Evolutionary conservation across 2,329 filamentous ascomycete genomes (phyloP), one percentile per base, ranked within the genome.

Genomic region (Fusarium mundagurra): DNA sequence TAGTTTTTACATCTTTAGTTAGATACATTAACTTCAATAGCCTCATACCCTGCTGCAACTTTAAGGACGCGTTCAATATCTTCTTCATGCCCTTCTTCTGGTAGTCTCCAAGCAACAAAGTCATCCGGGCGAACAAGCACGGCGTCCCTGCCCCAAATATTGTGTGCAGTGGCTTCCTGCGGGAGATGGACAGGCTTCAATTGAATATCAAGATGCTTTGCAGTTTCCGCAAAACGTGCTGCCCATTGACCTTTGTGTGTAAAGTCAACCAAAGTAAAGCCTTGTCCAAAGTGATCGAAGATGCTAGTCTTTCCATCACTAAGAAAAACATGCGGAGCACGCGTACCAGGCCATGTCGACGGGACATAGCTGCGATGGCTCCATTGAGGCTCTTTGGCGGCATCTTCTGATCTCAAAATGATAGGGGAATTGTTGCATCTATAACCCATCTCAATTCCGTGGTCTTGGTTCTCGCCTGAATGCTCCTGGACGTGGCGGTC

Each of bases 21-120:
- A n/a, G n/a, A n/a, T n/a, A n/a, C n/a, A n/a, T n/a, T n/a, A 12
- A 12, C 43, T 6, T 45, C 24, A 8, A 3, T 0, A 0, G 24
- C 43, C 43, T 45, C 17, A 6, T 12, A 27, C 17, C 43, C 43
- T 0, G 43, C 43, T 27, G 24, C 24, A 2, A 45, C 43, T 20
- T 8, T 20, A 7, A 45, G 24, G 6, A 45, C 10, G 43, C 7
- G 10, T 12, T 45, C 24, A 3, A 27, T 45, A 2, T 45, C 24
- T 45, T 45, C 24, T 17, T 5, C 24, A 2, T 18, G 7, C 13
- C 24, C 24, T 27, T 6, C 9, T 27, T 27, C 43, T 18, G 24
- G 17, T 22, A 17, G 8, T 20, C 17, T 27, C 43, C 43, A 45
- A 6, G 43, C 24, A 45, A 45, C 24, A 27, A 27, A 22, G 43